phyloP scores from a whole-genome alignment of 108 stramenopile genomes.

The Cylindrotheca closterium region DNA sequence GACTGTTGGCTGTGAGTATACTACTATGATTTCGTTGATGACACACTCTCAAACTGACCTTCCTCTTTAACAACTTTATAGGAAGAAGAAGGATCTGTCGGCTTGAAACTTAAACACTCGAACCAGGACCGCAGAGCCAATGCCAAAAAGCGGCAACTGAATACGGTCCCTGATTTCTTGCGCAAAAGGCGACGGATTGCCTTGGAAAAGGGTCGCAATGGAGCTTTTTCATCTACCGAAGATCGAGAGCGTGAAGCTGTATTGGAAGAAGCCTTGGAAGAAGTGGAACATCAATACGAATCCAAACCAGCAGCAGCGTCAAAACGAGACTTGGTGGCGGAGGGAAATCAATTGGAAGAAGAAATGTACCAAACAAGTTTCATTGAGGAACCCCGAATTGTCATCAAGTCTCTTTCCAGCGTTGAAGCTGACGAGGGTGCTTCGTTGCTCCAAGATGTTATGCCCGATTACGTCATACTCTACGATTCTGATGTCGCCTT shows the following conservation, averaged over 20 bases:
- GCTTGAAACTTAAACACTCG: conserved; percentile 45
- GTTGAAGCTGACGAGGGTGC: conserved; percentile 62
- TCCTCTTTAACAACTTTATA: no score
- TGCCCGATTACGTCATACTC: conserved; percentile 82
- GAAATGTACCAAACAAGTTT: conserved; percentile 31
- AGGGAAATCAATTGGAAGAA: conserved; percentile 18
- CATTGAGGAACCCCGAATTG: conserved; percentile 44
- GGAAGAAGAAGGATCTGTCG: conserved; percentile 68
- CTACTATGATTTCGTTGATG: no score
- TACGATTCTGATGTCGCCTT: conserved; percentile 90
- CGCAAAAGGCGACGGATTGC: conserved; percentile 62
- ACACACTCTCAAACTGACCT: no score
- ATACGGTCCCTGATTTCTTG: conserved; percentile 57
- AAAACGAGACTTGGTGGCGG: not conserved
- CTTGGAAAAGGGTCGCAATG: conserved; percentile 64
- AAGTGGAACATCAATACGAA: conserved; percentile 44
- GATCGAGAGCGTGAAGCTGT: conserved; percentile 64
- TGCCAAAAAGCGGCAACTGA: conserved; percentile 27
- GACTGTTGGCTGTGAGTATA: no score
- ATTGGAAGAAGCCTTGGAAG: conserved; percentile 77
- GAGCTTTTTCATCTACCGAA: conserved; percentile 33
- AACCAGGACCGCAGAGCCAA: no score
- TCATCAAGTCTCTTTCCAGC: conserved; percentile 62
- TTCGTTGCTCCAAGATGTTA: conserved; percentile 74
- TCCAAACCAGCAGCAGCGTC: not conserved